phyloP scores from a whole-genome alignment of 805 yeast species.

The Cyberlindnera lachancei region DNA sequence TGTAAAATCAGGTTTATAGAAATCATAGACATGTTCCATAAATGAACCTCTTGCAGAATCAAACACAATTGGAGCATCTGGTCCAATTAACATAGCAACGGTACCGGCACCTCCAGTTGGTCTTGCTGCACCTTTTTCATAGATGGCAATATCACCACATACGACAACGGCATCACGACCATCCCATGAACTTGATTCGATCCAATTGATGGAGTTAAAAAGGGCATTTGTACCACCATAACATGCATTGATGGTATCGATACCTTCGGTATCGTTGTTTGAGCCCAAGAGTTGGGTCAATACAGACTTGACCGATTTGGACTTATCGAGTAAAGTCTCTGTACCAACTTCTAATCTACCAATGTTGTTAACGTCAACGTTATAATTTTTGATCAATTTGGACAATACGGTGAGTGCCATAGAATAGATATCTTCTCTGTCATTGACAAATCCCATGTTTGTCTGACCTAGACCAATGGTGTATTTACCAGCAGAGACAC shows the following conservation, averaged over 20 bases:
- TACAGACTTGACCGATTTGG: conserved; percentile 93
- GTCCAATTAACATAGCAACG: conserved; percentile 90
- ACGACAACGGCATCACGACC: conserved; percentile 97
- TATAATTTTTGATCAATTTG: conserved; percentile 69
- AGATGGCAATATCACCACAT: conserved; percentile 96
- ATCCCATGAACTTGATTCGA: conserved; percentile 95
- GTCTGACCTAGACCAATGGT: conserved; percentile 99
- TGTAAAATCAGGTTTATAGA: conserved; percentile 95
- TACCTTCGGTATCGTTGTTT: conserved; percentile 89
- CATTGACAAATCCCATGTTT: conserved; percentile 95
- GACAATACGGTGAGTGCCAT: conserved; percentile 84
- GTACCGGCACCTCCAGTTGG: conserved; percentile 99
- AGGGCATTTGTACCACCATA: conserved; percentile 97
- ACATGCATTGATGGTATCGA: conserved; percentile 95
- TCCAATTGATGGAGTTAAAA: conserved; percentile 91
- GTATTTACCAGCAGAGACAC: conserved; percentile 89
- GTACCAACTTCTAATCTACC: conserved; percentile 99
- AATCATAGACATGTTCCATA: conserved; percentile 97
- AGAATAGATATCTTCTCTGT: conserved; percentile 95
- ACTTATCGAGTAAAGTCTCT: conserved; percentile 92
- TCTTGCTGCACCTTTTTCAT: conserved; percentile 95
- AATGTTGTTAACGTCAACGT: conserved; percentile 69
- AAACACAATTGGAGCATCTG: conserved; percentile 94
- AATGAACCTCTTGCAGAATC: conserved; percentile 84
- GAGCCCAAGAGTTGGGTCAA: conserved; percentile 89